Percentiles rank a stretch among this genome's conserved stretches.
Conservation (phyloP, 805 yeast species). For the Lipomyces orientalis region DNA sequence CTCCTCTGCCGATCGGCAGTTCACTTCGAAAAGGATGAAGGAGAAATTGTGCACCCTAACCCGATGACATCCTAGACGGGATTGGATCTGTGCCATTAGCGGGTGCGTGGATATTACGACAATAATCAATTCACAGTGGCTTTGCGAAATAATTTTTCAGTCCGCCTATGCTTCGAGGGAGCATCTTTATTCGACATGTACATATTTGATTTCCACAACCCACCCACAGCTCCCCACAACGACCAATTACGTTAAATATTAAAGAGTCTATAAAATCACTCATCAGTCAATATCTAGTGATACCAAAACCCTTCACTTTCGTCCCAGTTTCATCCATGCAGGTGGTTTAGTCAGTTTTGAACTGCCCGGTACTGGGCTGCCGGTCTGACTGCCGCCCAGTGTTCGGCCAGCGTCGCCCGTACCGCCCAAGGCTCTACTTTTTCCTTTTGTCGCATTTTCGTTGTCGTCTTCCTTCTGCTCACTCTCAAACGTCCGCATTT, state of each 20-base stretch:
- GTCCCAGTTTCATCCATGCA: conserved; percentile 33
- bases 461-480: conserved; percentile 20
- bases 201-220: neutral
- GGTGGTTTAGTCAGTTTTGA: conserved; percentile 27
- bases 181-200: conserved; percentile 7
- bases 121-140: neutral
- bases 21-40: too few species aligned
- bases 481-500: conserved; percentile 15
- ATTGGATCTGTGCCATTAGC: too few species aligned
- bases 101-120: too few species aligned
- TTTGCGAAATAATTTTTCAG: neutral
- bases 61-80: too few species aligned
- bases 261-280: neutral
- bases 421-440: conserved; percentile 18
- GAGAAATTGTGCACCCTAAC: too few species aligned
- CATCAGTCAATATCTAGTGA: neutral
- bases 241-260: neutral
- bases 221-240: neutral
- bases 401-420: conserved; percentile 19
- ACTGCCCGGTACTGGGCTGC: neutral
- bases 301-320: conserved; percentile 12
- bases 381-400: conserved; percentile 15
- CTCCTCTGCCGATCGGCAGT: too few species aligned
- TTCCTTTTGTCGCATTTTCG: conserved; percentile 14
- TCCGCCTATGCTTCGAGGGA: neutral